Evolutionary conservation across 176 grass and related monocot species (phyloP).

Genomic region (Rhynchospora breviuscula): DNA sequence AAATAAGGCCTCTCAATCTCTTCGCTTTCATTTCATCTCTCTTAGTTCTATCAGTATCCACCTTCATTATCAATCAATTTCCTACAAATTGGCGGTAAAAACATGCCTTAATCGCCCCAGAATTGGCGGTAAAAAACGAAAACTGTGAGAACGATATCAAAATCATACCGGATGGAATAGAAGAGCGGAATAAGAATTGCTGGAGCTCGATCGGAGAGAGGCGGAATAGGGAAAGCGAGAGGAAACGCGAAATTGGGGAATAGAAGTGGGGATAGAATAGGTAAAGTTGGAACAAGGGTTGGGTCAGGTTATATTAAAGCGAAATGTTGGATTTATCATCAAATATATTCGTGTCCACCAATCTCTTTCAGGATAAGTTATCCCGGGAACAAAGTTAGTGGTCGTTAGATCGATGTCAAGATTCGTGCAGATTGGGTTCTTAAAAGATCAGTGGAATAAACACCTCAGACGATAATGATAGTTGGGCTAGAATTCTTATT

Average conservation of each 20-base stretch:
- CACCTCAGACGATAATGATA: background rate
- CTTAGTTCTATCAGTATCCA: background rate
- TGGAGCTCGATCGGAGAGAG: background rate
- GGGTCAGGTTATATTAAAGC: background rate
- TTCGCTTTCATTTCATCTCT: slow-evolving; percentile 12
- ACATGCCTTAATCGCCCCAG: background rate
- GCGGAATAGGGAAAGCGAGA: background rate
- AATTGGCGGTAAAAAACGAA: background rate
- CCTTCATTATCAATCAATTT: background rate
- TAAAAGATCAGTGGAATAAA: background rate
- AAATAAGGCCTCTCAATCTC: background rate
- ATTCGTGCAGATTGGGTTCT: background rate
- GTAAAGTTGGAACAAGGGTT: background rate
- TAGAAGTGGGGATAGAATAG: slow-evolving; percentile 1
- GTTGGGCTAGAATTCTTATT: background rate
- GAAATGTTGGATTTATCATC: too few relatives aligned
- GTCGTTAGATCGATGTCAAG: background rate
- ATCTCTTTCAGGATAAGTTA: background rate
- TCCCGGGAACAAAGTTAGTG: background rate
- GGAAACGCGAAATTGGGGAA: background rate
- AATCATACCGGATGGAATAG: slow-evolving; percentile 6
- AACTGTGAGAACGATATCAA: background rate
- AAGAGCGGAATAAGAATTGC: background rate
- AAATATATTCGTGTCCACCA: background rate
- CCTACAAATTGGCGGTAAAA: background rate